phyloP scores from a whole-genome alignment of 306 rosid species.

The Hippophae rhamnoides region DNA sequence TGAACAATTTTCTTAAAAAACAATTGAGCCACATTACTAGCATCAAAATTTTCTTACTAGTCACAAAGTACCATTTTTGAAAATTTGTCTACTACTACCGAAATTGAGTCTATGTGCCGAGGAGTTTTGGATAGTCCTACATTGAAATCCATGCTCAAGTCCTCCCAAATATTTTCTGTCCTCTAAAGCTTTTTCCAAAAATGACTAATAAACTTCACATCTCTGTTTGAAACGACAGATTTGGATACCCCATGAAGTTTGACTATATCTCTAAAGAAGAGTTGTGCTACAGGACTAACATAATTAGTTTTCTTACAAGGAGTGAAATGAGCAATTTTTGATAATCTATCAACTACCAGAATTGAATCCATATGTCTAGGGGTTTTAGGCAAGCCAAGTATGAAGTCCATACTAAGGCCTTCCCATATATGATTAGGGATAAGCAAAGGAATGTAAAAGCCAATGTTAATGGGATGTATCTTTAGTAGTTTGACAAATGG shows the following conservation, averaged over 20 bases:
- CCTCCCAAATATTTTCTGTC: too few relatives aligned
- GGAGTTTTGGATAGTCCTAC: too few relatives aligned
- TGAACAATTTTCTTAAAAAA: too few relatives aligned
- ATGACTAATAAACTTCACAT: background rate
- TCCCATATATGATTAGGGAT: background rate
- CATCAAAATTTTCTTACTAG: too few relatives aligned
- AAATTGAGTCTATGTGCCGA: too few relatives aligned
- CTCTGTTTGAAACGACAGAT: background rate
- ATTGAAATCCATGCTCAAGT: too few relatives aligned
- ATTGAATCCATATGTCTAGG: background rate
- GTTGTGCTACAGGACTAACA: background rate
- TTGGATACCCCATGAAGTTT: background rate
- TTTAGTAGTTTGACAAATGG: background rate
- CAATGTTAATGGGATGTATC: background rate
- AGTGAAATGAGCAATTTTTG: background rate
- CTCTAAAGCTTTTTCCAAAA: too few relatives aligned
- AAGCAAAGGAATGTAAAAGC: too few relatives aligned
- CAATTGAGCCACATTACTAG: too few relatives aligned
- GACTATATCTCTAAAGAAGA: background rate
- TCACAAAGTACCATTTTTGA: too few relatives aligned
- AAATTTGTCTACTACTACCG: too few relatives aligned
- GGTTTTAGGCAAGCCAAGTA: background rate
- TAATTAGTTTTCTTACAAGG: background rate
- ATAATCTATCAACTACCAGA: background rate
- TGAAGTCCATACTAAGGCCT: background rate